Evolutionary conservation across 495 filamentous ascomycete genomes (phyloP).

Genomic region (Parathielavia appendiculata): DNA sequence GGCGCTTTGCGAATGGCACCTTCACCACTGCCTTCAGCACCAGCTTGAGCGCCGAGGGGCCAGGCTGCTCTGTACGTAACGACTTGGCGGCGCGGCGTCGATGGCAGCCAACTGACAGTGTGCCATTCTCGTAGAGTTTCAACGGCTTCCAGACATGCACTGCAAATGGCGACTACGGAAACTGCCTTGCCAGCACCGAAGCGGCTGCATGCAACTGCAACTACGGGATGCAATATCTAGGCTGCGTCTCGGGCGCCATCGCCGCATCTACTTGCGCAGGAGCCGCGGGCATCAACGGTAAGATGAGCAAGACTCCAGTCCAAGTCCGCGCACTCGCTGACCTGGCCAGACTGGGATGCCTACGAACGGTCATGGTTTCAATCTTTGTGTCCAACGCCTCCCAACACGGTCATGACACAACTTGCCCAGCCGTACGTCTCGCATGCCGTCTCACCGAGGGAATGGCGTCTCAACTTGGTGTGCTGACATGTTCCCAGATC

Average conservation of each 20-base stretch:
- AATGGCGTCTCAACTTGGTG: too few relatives aligned
- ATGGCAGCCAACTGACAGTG: neutral
- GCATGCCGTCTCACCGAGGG: neutral
- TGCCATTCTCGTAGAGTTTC: conserved; percentile 12
- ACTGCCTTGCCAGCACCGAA: conserved; percentile 15
- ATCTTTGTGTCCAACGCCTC: conserved; percentile 17
- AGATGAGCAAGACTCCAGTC: neutral
- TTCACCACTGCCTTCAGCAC: neutral
- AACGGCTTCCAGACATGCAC: conserved; percentile 26
- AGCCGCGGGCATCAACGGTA: conserved; percentile 9
- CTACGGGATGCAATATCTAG: conserved; percentile 22
- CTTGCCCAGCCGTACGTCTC: conserved; percentile 20
- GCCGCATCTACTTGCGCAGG: conserved; percentile 22
- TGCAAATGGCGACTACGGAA: conserved; percentile 18
- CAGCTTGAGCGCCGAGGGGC: neutral
- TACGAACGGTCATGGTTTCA: conserved; percentile 26
- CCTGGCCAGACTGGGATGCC: conserved; percentile 16
- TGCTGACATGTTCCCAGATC: conserved; percentile 10
- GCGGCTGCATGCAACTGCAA: conserved; percentile 22
- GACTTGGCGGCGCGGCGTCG: too few relatives aligned
- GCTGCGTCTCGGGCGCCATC: conserved; percentile 24
- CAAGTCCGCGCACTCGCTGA: neutral
- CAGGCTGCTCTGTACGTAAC: conserved; percentile 4
- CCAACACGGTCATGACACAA: conserved; percentile 17
- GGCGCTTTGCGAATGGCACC: conserved; percentile 4